Percentiles rank a stretch among this genome's conserved stretches.
phyloP scores from a whole-genome alignment of 2,329 filamentous ascomycete species.

The Aureobasidium subglaciale region DNA sequence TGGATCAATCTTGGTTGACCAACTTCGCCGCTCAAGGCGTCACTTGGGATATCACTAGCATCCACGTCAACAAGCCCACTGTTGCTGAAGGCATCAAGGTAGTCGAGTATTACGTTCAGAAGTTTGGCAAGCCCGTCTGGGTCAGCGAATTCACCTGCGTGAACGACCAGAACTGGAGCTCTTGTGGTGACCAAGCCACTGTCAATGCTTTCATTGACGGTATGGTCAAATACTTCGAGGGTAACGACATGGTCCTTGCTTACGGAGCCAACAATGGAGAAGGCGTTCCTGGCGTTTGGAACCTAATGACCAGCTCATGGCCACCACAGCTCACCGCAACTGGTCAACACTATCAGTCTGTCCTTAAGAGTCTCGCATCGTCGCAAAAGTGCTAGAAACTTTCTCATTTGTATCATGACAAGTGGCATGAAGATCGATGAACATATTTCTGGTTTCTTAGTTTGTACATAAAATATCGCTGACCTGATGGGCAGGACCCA shows the following conservation, averaged over 20 bases:
- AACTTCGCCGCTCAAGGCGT: constrained; percentile 19
- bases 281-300: constrained; percentile 17
- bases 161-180: constrained; percentile 19
- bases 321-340: constrained; percentile 12
- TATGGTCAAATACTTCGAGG: constrained; percentile 22
- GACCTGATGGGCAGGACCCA: too few species aligned
- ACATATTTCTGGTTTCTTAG: too few species aligned
- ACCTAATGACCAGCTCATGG: constrained; percentile 8
- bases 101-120: constrained; percentile 23
- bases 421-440: too few species aligned
- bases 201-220: constrained; percentile 23
- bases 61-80: constrained; percentile 26
- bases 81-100: constrained; percentile 21
- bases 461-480: too few species aligned
- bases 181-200: constrained; percentile 22
- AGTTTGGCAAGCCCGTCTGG: constrained; percentile 25
- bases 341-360: constrained; percentile 12
- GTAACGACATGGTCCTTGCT: constrained; percentile 21
- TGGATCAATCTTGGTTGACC: constrained; percentile 24
- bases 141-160: constrained; percentile 25
- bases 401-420: too few species aligned
- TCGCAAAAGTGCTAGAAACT: not conserved
- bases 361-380: constrained; percentile 6
- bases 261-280: constrained; percentile 25
- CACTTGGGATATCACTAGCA: constrained; percentile 24